Evolutionary conservation across 2,329 filamentous ascomycete species (phyloP).

Genomic region (Microthyrium microscopicum): DNA sequence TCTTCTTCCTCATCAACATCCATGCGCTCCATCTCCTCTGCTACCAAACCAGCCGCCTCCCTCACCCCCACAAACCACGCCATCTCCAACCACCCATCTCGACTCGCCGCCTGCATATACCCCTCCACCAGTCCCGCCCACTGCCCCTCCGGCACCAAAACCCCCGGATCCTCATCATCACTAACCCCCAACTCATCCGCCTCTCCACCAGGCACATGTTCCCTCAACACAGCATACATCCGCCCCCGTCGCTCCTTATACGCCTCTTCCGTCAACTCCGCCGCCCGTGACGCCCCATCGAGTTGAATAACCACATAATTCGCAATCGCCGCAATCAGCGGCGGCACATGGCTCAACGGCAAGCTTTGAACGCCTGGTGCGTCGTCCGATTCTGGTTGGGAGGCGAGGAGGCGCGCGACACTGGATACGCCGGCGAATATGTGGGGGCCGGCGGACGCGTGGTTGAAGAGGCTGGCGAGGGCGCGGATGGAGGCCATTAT

Average conservation of each 20-base stretch:
- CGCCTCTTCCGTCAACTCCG: no score
- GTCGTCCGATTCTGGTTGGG: slow-evolving; percentile 1
- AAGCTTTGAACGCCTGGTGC: slow-evolving; percentile 4
- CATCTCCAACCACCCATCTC: slow-evolving; percentile 11
- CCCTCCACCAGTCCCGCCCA: no score
- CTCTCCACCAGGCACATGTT: slow-evolving; percentile 26
- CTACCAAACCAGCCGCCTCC: slow-evolving; percentile 1
- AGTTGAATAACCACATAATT: slow-evolving; percentile 41
- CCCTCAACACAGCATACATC: slow-evolving; percentile 5
- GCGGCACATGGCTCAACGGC: slow-evolving; percentile 23
- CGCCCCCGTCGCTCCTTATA: background rate
- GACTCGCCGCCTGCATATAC: no score
- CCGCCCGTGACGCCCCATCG: slow-evolving; percentile 12
- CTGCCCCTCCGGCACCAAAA: slow-evolving; percentile 6
- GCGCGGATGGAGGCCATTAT: slow-evolving; percentile 50
- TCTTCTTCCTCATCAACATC: slow-evolving; percentile 25
- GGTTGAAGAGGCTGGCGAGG: slow-evolving; percentile 45
- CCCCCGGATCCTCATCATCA: slow-evolving; percentile 19
- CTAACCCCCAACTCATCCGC: slow-evolving; percentile 23
- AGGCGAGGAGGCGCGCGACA: slow-evolving; percentile 25
- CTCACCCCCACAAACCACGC: slow-evolving; percentile 11
- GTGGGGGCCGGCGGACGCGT: slow-evolving; percentile 49
- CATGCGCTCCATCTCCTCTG: slow-evolving; percentile 22
- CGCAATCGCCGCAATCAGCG: slow-evolving; percentile 43
- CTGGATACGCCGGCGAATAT: slow-evolving; percentile 55